phyloP scores from a whole-genome alignment of 148 eudicot species.

The Silene conica region DNA sequence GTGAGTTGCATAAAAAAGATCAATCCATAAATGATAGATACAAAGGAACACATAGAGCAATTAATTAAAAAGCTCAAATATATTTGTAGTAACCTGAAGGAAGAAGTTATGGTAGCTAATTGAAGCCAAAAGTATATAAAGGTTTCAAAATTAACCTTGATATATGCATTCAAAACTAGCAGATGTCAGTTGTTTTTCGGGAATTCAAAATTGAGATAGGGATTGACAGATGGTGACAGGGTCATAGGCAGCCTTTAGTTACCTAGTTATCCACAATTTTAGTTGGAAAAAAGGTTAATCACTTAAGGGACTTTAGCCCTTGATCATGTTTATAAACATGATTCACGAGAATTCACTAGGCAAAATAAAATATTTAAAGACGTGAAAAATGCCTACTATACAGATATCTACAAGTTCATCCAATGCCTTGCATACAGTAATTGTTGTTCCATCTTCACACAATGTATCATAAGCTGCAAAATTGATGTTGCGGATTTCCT shows the following conservation, averaged over 20 bases:
- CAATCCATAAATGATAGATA: background rate
- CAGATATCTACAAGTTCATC: constrained; percentile 84
- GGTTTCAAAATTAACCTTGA: no score
- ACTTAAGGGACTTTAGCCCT: background rate
- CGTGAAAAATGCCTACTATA: constrained; percentile 44
- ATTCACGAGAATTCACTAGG: background rate
- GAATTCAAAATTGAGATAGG: no score
- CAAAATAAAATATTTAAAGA: background rate
- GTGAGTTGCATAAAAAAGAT: background rate
- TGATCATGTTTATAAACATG: background rate
- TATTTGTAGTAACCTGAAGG: constrained; percentile 64
- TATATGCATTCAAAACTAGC: no score
- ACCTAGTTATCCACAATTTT: background rate
- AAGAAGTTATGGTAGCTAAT: constrained; percentile 98
- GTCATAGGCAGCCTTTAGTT: background rate
- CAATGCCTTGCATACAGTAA: constrained; percentile 82
- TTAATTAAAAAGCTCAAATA: constrained; percentile 17
- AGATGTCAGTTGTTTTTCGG: no score
- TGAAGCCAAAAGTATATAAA: no score
- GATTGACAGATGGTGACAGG: background rate
- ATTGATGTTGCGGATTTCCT: constrained; percentile 92
- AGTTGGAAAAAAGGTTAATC: background rate
- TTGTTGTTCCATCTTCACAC: constrained; percentile 99
- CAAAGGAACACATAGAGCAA: background rate
- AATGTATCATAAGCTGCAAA: constrained; percentile 94